A percentile compares a stretch with the other conserved stretches of the same genome.
phyloP scores from a whole-genome alignment of 2,329 filamentous ascomycete species.

The Ophiosphaerella korrae region DNA sequence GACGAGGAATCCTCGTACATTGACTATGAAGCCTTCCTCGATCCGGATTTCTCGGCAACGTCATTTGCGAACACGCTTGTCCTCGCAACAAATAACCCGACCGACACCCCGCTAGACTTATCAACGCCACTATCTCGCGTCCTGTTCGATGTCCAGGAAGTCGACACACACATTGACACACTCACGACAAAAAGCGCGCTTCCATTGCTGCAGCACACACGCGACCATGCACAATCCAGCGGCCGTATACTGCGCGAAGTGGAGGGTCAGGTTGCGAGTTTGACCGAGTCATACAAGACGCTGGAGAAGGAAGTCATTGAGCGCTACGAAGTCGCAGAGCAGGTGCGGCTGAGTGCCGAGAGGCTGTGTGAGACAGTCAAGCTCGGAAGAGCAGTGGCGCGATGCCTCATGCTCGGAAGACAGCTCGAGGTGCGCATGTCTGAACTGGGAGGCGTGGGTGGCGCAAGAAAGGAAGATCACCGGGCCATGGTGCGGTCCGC shows the following conservation, averaged over 20 bases:
- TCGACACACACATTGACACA: constrained; percentile 92
- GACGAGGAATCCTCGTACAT: constrained; percentile 78
- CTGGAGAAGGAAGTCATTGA: constrained; percentile 85
- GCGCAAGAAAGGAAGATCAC: constrained; percentile 69
- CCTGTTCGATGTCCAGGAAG: constrained; percentile 94
- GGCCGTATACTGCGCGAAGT: constrained; percentile 74
- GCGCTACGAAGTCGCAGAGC: constrained; percentile 83
- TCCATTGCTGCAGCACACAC: constrained; percentile 78
- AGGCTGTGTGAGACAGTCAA: constrained; percentile 80
- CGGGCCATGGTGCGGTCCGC: constrained; percentile 80
- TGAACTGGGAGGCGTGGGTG: constrained; percentile 63
- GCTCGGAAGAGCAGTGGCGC: constrained; percentile 74
- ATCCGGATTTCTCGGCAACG: constrained; percentile 78
- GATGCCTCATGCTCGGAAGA: constrained; percentile 80
- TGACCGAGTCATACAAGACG: constrained; percentile 84
- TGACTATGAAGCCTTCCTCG: constrained; percentile 90
- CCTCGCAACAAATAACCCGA: constrained; percentile 86
- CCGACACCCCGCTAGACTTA: constrained; percentile 87
- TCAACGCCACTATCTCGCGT: constrained; percentile 92
- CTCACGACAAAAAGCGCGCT: constrained; percentile 84
- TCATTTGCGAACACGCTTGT: constrained; percentile 89
- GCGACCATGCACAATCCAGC: constrained; percentile 73
- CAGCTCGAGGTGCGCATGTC: constrained; percentile 86
- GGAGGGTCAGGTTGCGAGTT: constrained; percentile 75
- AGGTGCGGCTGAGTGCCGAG: constrained; percentile 77